These are phyloP conservation scores for Psophocarpus tetragonolobus DNA, from an alignment of 306 rosid genomes.

Conservation along the genomic window DNA sequence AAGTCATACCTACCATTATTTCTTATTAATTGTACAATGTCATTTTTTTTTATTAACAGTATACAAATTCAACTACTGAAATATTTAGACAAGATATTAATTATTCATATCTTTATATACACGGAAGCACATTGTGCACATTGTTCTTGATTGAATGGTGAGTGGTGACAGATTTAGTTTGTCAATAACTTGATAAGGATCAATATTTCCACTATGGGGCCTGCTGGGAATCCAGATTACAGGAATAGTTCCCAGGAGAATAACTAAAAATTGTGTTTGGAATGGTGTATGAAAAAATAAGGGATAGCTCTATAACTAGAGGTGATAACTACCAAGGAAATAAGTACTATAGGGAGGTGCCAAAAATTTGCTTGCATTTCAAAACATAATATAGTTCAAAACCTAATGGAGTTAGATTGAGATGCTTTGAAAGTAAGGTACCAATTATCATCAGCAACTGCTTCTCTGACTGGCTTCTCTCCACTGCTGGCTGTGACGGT, in stretches of 20 bases:
- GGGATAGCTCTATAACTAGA: too few relatives aligned
- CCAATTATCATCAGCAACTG: slow-evolving; percentile 66
- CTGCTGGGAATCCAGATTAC: background rate
- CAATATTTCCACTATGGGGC: background rate
- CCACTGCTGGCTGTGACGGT: slow-evolving; percentile 39
- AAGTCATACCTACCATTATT: too few relatives aligned
- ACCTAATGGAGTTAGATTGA: background rate
- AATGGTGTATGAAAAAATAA: too few relatives aligned
- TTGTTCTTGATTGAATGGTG: background rate
- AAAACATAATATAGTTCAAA: background rate
- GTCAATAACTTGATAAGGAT: background rate
- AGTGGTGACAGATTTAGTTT: background rate
- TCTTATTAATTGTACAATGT: background rate
- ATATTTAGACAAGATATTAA: background rate
- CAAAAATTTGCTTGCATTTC: background rate
- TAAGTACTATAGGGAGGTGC: background rate
- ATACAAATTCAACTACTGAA: too few relatives aligned
- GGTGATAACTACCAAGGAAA: too few relatives aligned
- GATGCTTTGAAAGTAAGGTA: slow-evolving; percentile 29
- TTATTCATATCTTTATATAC: background rate
- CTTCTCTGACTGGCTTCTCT: slow-evolving; percentile 57
- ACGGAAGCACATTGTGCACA: background rate
- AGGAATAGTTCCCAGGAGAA: background rate
- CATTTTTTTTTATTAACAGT: too few relatives aligned
- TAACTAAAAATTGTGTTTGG: background rate